Conservation (phyloP, 805 yeast genomes). For the Metschnikowia cerradonensis region DNA sequence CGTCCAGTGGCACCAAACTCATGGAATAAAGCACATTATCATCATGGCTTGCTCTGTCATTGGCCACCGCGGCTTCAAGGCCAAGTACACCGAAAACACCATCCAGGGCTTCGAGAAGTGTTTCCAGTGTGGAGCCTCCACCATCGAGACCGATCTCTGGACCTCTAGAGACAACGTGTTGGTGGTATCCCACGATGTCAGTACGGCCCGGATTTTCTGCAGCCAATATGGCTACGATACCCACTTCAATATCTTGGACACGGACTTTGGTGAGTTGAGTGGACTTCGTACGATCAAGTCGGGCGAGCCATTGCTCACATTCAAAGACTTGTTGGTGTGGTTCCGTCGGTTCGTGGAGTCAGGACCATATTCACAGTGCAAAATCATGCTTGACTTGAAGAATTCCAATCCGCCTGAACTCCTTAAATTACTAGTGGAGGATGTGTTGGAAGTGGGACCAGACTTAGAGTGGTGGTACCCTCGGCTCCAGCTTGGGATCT, state of each 20-base stretch:
- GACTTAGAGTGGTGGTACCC: constrained; percentile 38
- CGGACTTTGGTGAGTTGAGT: constrained; percentile 25
- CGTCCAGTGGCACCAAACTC: not conserved
- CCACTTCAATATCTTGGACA: constrained; percentile 30
- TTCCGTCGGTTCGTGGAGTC: constrained; percentile 20
- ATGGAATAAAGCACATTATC: not conserved
- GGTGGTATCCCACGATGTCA: constrained; percentile 39
- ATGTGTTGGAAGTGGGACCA: constrained; percentile 24
- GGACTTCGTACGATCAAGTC: constrained; percentile 25
- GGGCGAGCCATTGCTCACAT: constrained; percentile 31
- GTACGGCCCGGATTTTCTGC: constrained; percentile 36
- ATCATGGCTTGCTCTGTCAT: constrained; percentile 20
- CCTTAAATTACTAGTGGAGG: constrained; percentile 26
- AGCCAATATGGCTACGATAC: constrained; percentile 33
- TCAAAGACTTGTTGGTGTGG: constrained; percentile 32
- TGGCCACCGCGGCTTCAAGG: constrained; percentile 45
- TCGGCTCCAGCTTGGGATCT: constrained; percentile 36
- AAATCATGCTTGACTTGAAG: constrained; percentile 39
- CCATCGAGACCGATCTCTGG: constrained; percentile 43
- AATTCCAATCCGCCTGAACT: constrained; percentile 35
- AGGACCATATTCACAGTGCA: constrained; percentile 14
- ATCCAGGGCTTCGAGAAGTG: constrained; percentile 35
- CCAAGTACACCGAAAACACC: constrained; percentile 38
- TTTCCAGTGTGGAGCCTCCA: constrained; percentile 34
- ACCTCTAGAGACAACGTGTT: constrained; percentile 33